Percentiles rank a stretch among this genome's conserved stretches.
Evolutionary conservation across 148 eudicot genomes (phyloP).

Genomic region (Chenopodium quinoa): DNA sequence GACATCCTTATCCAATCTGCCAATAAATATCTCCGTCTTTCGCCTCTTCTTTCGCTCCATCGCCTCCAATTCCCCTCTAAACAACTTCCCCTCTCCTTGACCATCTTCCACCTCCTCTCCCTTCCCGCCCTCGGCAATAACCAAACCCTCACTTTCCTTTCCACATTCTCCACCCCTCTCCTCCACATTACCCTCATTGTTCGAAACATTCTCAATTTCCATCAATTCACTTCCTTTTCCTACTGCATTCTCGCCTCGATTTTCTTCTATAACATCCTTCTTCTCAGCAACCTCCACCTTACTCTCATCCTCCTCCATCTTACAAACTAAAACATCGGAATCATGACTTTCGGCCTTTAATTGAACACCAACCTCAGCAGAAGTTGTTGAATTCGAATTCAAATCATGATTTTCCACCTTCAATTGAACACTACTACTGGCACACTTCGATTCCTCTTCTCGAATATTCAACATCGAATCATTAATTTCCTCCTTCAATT

Average conservation of each 20-base stretch:
- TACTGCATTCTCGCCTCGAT: conserved; percentile 5
- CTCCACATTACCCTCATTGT: conserved; percentile 7
- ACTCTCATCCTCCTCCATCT: conserved; percentile 22
- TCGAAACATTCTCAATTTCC: conserved; percentile 3
- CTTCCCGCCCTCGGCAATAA: conserved; percentile 14
- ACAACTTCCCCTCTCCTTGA: conserved; percentile 22
- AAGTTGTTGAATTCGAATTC: background rate
- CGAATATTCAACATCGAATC: too few relatives aligned
- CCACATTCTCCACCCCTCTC: conserved; percentile 15
- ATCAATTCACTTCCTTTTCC: conserved; percentile 4
- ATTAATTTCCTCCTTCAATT: conserved; percentile 9
- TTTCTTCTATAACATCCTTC: conserved; percentile 7
- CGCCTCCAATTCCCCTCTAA: conserved; percentile 62
- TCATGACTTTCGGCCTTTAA: background rate
- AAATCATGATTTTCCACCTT: conserved; percentile 1
- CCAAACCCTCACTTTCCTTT: conserved; percentile 8
- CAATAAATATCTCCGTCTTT: conserved; percentile 57
- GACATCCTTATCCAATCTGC: conserved; percentile 54
- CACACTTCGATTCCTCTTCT: too few relatives aligned
- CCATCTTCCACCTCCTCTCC: conserved; percentile 20
- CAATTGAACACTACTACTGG: background rate
- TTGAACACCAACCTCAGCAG: background rate
- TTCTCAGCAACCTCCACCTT: conserved; percentile 22
- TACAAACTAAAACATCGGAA: conserved; percentile 2
- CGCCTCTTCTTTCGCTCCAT: conserved; percentile 53